Evolutionary conservation across 1,284 basidiomycete genomes (phyloP), one percentile per base, ranked within the genome.

Genomic region (Boletellus sp.): DNA sequence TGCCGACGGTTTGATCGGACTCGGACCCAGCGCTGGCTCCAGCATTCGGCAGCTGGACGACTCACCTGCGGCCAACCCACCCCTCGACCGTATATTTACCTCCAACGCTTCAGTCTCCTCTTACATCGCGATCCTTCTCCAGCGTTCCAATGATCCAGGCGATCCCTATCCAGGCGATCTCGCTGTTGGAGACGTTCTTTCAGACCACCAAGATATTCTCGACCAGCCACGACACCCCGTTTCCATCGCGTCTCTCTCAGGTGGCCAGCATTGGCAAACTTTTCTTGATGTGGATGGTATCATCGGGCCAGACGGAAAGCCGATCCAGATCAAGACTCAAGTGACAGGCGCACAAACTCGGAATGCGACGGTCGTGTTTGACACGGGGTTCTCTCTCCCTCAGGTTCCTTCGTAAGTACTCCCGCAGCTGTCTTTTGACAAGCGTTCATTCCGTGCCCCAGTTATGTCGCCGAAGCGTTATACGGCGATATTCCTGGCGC

Each of bases 301-400:
- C 43, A 69, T 78, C n/a, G 75, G 73, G 0, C 73, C 76, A 0
- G 66, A 76, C 39, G 76, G 77, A 19, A 43, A 70, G 34, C 53
- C 69, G 11, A 77, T 86, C 26, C 53, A 68, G 7, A 60, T 77
- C 36, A 67, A 58, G 8, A 72, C 75, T 1, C 61, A 61, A 17
- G 78, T 81, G 3, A 63, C 70, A 36, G 58, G 70, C 23, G 50
- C 57, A 14, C 69, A 73, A 44, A 67, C 66, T 27, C 66, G 69
- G 16, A 75, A 76, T 54, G 63, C 77, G 8, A 78, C 76, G 2
- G 78, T 75, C 16, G 69, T 86, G n/a, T 69, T 87, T 43, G 84
- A 87, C 56, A 78, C 80, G 3, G 84, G 84, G 0, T 87, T 83
- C 60, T 76, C 79, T 2, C 64, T 85, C n/a, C 77, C 82, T 16